Evolutionary conservation across 495 filamentous ascomycete genomes (phyloP).

Genomic region (Hyaloscypha variabilis): DNA sequence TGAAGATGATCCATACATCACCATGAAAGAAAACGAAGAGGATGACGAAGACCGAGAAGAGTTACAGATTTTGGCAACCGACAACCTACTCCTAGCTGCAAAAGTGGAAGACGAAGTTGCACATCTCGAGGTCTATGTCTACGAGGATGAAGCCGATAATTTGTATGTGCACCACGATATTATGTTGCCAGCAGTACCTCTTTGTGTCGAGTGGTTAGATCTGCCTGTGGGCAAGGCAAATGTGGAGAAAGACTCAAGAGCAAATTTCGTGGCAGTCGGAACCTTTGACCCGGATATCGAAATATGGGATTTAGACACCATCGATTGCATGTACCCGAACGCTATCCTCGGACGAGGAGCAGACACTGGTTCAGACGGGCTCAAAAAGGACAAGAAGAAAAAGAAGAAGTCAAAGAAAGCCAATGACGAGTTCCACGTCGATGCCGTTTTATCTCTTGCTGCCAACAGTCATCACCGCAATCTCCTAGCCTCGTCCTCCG

Average conservation of each 20-base stretch:
- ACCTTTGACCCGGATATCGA: constrained; percentile 99
- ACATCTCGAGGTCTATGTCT: constrained; percentile 95
- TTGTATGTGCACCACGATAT: constrained; percentile 99
- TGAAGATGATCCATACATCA: constrained; percentile 95
- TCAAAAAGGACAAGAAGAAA: constrained; percentile 69
- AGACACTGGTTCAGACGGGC: constrained; percentile 45
- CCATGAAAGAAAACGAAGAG: constrained; percentile 73
- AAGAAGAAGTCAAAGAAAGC: constrained; percentile 83
- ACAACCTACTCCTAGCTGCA: constrained; percentile 89
- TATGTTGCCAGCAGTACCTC: constrained; percentile 95
- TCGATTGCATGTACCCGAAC: constrained; percentile 97
- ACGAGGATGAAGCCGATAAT: constrained; percentile 92
- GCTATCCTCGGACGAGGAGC: constrained; percentile 90
- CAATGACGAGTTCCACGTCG: constrained; percentile 92
- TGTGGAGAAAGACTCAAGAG: constrained; percentile 58
- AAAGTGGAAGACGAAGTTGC: constrained; percentile 97
- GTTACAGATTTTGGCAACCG: constrained; percentile 86
- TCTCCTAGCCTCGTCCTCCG: constrained; percentile 92
- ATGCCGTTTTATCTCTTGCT: constrained; percentile 86
- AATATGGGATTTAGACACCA: constrained; percentile 93
- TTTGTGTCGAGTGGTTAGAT: constrained; percentile 95
- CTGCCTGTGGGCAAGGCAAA: constrained; percentile 73
- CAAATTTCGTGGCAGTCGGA: constrained; percentile 91
- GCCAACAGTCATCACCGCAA: constrained; percentile 92
- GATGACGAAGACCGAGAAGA: constrained; percentile 91